These are phyloP conservation scores for Globisporangium acanthophoron DNA, from an alignment of 352 stramenopile genomes.

Conservation along the genomic window DNA sequence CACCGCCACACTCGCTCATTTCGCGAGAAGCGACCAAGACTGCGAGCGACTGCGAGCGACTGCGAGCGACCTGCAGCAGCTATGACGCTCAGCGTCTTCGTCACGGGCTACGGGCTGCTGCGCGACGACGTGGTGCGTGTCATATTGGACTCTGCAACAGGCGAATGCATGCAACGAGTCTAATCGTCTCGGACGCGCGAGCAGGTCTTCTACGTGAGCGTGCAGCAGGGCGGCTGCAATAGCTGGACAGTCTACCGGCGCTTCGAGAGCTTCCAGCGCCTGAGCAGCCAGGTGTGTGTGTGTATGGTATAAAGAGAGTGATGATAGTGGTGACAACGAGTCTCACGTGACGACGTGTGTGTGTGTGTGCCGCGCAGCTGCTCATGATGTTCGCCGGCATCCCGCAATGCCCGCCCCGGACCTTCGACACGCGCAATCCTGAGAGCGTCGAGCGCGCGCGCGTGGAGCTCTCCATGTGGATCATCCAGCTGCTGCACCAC, in stretches of 20 bases:
- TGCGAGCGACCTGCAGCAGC: not conserved
- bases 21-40: not conserved
- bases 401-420: slow-evolving; percentile 44
- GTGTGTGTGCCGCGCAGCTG: slow-evolving; percentile 30
- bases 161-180: not conserved
- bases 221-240: slow-evolving; percentile 59
- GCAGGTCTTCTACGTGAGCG: slow-evolving; percentile 70
- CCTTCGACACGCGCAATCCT: slow-evolving; percentile 56
- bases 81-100: slow-evolving; percentile 47
- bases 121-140: slow-evolving; percentile 45
- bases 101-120: slow-evolving; percentile 71
- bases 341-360: not conserved
- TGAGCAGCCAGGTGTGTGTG: slow-evolving; percentile 41
- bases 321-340: not conserved
- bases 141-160: not conserved
- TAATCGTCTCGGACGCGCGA: not conserved
- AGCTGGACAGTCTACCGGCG: slow-evolving; percentile 76
- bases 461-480: slow-evolving; percentile 72
- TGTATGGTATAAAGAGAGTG: not conserved
- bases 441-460: slow-evolving; percentile 70
- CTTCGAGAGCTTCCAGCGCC: slow-evolving; percentile 70
- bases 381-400: slow-evolving; percentile 68
- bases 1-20: not conserved
- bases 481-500: slow-evolving; percentile 77
- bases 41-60: too few relatives aligned